Percentiles rank a stretch among this genome's conserved stretches.
Conservation (phyloP, 176 grass and related monocot genomes). For the Musa acuminata region DNA sequence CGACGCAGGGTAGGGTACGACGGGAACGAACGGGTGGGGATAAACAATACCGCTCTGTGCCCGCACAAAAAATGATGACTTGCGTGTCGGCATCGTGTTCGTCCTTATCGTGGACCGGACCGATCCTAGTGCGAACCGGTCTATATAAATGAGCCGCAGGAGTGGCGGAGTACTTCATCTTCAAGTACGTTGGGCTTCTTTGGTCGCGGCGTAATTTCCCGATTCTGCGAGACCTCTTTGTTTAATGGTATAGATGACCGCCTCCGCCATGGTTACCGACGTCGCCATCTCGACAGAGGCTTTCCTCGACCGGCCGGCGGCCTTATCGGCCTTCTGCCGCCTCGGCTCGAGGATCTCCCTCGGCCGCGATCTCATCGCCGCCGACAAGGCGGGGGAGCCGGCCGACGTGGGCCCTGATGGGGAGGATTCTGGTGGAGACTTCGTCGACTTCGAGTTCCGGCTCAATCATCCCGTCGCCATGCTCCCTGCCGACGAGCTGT, state of each 20-base stretch:
- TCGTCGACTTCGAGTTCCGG: slow-evolving; percentile 45
- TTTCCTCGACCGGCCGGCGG: slow-evolving; percentile 6
- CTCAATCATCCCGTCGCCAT: slow-evolving; percentile 36
- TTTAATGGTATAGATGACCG: slow-evolving; percentile 39
- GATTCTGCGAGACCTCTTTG: neutral
- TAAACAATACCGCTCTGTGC: neutral
- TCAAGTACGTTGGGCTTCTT: neutral
- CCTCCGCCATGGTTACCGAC: slow-evolving; percentile 25
- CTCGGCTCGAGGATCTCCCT: slow-evolving; percentile 13
- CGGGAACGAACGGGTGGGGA: neutral
- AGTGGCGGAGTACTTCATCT: neutral
- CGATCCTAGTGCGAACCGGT: neutral
- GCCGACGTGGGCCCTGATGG: neutral
- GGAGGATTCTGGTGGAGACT: neutral
- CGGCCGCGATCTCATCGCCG: slow-evolving; percentile 2
- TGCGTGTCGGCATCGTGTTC: neutral
- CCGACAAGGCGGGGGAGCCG: neutral
- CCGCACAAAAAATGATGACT: neutral
- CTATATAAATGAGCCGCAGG: neutral
- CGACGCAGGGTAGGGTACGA: neutral
- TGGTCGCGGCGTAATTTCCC: too few species aligned
- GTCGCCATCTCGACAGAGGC: slow-evolving; percentile 18
- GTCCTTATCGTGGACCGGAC: neutral
- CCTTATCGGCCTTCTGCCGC: slow-evolving; percentile 1
- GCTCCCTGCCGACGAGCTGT: slow-evolving; percentile 62